Evolutionary conservation across 2,329 filamentous ascomycete species (phyloP), one percentile per base, ranked within the genome.

Genomic region (Botrytis sinoallii): DNA sequence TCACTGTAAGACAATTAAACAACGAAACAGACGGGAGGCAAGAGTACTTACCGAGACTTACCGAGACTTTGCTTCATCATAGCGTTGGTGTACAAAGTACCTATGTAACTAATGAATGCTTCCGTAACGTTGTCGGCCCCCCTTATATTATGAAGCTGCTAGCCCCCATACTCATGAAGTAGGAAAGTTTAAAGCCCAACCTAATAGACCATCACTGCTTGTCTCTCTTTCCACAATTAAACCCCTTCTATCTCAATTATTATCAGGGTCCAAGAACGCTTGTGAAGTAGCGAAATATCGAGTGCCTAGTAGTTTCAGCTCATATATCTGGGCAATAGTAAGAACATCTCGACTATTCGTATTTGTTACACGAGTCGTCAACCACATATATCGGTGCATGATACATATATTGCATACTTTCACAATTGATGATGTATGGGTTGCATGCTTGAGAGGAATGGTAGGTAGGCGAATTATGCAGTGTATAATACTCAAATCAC

Each of bases 341-440:
- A 57, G 48, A 68, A 32, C 66, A 29, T 68, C 48, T 12, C 35
- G 40, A 57, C 48, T 32, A n/a, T 32, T 57, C n/a, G 25, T 42
- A 42, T 68, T 48, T 55, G 65, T 68, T 57, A 68, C 66, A 42
- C 66, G 46, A 68, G 48, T 57, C 35, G 35, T 57, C 38, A 42
- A 57, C 35, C 48, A 57, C 48, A 69, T 69, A 25, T 38, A 69
- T 57, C 48, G 48, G 38, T 57, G 66, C 48, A 57, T 69, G 46
- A 67, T 55, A 55, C 35, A 40, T 55, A 38, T 52, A 57, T 44
- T 68, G 66, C 66, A 68, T 57, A 42, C 38, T 16, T 25, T 57
- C 22, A 57, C 66, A 42, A 22, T 57, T 57, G 48, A 69, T 44
- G 66, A 44, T 70, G 68, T 63, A 70, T 63, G 55, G 68, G 68